Base-by-base conservation (phyloP, 805 yeast species). In the Saccharomycopsis fermentans region DNA sequence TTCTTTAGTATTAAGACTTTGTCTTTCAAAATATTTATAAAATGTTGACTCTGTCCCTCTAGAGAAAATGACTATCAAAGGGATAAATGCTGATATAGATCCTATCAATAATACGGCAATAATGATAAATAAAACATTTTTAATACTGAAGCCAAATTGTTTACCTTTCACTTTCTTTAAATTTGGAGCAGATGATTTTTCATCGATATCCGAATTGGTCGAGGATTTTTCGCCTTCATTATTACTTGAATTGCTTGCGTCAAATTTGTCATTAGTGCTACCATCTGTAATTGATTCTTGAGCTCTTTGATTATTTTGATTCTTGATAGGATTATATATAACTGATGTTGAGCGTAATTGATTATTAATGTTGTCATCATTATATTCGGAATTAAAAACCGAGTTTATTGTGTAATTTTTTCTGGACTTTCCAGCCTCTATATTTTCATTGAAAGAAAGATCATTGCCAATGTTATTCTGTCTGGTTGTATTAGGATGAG, bases 11-110 rank as follows among this genome's bases (percentile, higher is more conserved):
- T 59, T 56, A 12, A 66, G 66, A 2, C 64, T 57, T n/a, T 68
- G 65, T 35, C 68, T 63, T 0, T 61, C 54, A 58, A 75, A 69
- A 59, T 69, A 76, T 1, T 60, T 66, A 19, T 55, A 52, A 2
- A 71, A 70, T 4, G 67, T 57, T 1, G 55, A 29, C 48, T 65
- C 68, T 1, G 75, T 70, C 0, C 78, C 79, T 37, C 67, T 63
- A 1, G 71, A 62, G 26, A 69, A 66, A 1, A 70, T 62, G 1
- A 70, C 63, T 1, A 66, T 59, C 4, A 59, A 54, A 6, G 63
- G 63, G 17, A 55, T 52, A 21, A 50, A 52, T n/a, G 50, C 52
- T 35, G 60, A 55, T 16, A 60, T 39, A 14, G 56, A 35, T 5
- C 35, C 36, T 8, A 59, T 27, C 9, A 57, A 37, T 21, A 59